Evolutionary conservation across 2,329 filamentous ascomycete species (phyloP), one percentile per base, ranked within the genome.

Genomic region (Gnomoniopsis smithogilvyi): DNA sequence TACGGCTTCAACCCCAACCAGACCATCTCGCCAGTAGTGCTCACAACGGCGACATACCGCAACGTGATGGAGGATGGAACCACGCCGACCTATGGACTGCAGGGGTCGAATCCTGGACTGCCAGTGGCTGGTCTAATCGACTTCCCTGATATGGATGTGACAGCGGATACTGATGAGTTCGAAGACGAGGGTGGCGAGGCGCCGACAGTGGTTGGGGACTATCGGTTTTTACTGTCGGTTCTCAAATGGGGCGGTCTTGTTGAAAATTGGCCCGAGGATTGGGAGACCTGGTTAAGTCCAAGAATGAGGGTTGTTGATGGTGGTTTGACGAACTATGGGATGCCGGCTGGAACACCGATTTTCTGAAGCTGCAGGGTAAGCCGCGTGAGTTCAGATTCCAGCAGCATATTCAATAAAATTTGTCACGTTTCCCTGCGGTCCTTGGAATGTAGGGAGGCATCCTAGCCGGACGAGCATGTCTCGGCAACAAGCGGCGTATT

Each of bases 201-300:
- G 21, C 30, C 33, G 49, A 51, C 49, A 33, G 49, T 15, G 1
- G 33, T 51, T 11, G 49, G 49, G 8, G 49, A 51, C 17, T 51
- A 51, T 24, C 30, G 49, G 2, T 38, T 51, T n/a, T 38, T 51
- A 19, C 21, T 51, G 49, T 38, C 33, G 4, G 49, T 41, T 30
- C 22, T 51, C 15, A 36, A 24, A 24, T 51, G 49, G 49, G 49
- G 49, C 22, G 49, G 49, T 1, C 21, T 14, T 36, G 49, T 12
- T 11, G 22, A 21, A 4, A 51, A 51, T 17, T 51, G 49, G 49
- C 49, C 49, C 3, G 49, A 24, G 49, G 49, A 51, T 33, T 51
- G 49, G 49, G 49, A 51, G 49, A 51, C 49, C n/a, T 51, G 49
- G 49, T 38, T 51, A 33, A 51, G 49, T 24, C 49, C 49, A 19